phyloP scores from a whole-genome alignment of 2,329 filamentous ascomycete species.

The Ceratocystis eucalypticola region DNA sequence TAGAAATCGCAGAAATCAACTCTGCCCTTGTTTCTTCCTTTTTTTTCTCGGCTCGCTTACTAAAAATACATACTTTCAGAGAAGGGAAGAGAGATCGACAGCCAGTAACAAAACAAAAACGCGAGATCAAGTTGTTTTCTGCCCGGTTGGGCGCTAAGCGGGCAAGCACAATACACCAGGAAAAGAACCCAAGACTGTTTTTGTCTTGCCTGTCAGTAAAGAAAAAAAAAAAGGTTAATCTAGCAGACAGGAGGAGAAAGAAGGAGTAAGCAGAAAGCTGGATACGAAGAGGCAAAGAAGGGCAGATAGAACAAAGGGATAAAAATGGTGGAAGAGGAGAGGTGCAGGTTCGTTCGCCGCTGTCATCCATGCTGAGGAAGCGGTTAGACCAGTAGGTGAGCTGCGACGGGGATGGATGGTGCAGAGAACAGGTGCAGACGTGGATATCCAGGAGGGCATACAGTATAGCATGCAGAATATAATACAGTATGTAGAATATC shows the following conservation, averaged over 20 bases:
- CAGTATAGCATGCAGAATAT: not conserved
- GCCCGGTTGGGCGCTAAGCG: no score
- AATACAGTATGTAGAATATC: not conserved
- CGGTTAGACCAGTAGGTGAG: not conserved
- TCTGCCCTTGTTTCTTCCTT: not conserved
- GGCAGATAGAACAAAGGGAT: not conserved
- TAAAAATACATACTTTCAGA: not conserved
- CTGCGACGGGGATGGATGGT: not conserved
- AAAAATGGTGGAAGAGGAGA: not conserved
- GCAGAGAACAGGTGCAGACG: not conserved
- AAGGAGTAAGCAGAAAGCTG: no score
- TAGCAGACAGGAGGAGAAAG: no score
- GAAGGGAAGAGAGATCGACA: not conserved
- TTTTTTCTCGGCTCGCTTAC: not conserved
- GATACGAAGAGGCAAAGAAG: no score
- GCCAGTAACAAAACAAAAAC: not conserved
- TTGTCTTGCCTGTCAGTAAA: no score
- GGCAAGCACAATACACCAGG: no score
- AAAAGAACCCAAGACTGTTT: no score
- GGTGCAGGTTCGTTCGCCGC: not conserved
- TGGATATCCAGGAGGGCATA: not conserved
- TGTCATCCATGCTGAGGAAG: constrained; percentile 6
- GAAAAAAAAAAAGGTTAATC: no score
- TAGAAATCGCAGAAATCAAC: no score
- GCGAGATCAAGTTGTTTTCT: not conserved